Evolutionary conservation across 495 filamentous ascomycete species (phyloP), one percentile per base, ranked within the genome.

Genomic region (Podospora didyma): DNA sequence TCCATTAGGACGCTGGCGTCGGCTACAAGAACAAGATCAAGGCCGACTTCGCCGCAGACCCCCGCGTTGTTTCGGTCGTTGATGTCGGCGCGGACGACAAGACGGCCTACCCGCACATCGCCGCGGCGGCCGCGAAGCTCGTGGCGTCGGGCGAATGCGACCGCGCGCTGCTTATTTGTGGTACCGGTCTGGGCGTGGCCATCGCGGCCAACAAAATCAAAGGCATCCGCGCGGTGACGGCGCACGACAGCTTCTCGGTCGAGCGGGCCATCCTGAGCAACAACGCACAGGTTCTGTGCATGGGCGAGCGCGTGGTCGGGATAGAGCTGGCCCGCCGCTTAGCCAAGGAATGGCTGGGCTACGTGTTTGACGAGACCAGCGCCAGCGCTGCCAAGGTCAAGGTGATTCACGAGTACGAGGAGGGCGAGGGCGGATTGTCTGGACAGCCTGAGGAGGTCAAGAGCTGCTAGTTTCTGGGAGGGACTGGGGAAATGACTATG

Each of bases 181-280:
- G 90, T 11, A 95, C 90, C 4, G 90, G 90, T 2, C 79, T 95
- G 24, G 90, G 90, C 4, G 90, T 95, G 10, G 89, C 90, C 58
- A 95, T 95, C 69, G 73, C 81, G 21, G 90, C 90, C 66, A 95
- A 95, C 77, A 93, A 93, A 70, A 88, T 93, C 53, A 88, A 85
- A 52, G 89, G 89, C 17, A 85, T 95, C 59, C 79, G 90, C 42
- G 90, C 90, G 19, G 90, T 95, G 34, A 95, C 89, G 31, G 90
- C 90, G 7, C 89, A 95, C 73, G 90, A 95, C 72, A 84, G 83
- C 51, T 94, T 90, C 75, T 86, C 81, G 46, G 89, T 95, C 42
- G 89, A 95, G 79, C 76, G 89, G 46, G 85, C 87, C 14, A 83
- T 93, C 16, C 73, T 92, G 63, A 90, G 87, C 75, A 93, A 93